Evolutionary conservation across 2,329 filamentous ascomycete species (phyloP).

Genomic region (Fusarium cyanostomum): DNA sequence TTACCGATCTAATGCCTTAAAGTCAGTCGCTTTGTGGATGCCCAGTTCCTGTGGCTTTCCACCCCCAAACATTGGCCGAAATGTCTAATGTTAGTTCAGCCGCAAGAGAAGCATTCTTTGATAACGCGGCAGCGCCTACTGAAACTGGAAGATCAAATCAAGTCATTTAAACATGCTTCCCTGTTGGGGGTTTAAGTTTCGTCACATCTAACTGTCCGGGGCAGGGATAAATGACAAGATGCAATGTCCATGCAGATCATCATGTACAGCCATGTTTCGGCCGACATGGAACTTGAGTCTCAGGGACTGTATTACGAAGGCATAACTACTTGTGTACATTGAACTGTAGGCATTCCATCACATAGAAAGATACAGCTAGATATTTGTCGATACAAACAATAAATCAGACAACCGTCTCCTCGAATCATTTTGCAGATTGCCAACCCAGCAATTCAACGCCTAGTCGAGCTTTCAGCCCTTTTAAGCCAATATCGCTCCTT

Average conservation of each 20-base stretch:
- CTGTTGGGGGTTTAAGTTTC: neutral
- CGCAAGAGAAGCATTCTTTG: neutral
- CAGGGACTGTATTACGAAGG: neutral
- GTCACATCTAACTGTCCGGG: neutral
- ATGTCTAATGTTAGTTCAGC: neutral
- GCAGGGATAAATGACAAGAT: conserved; percentile 1
- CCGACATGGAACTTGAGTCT: conserved; percentile 7
- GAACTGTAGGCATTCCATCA: neutral
- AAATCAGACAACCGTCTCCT: conserved; percentile 1
- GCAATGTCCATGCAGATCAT: conserved; percentile 37
- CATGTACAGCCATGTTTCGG: conserved; percentile 20
- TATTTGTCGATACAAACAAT: neutral
- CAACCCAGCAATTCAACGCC: conserved; percentile 24
- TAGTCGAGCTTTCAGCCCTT: conserved; percentile 14
- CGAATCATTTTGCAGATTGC: conserved; percentile 13
- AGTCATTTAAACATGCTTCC: neutral
- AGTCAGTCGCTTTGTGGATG: neutral
- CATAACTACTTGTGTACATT: neutral
- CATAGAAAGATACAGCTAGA: conserved; percentile 3
- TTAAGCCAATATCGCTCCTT: conserved; percentile 11
- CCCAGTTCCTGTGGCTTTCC: neutral
- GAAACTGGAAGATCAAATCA: neutral
- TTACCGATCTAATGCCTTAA: neutral
- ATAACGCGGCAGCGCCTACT: neutral
- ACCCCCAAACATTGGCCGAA: neutral